A percentile compares a stretch with the other conserved stretches of the same genome.
Conservation (phyloP, 1,139 yeast genomes). For the Eremothecium coryli region DNA sequence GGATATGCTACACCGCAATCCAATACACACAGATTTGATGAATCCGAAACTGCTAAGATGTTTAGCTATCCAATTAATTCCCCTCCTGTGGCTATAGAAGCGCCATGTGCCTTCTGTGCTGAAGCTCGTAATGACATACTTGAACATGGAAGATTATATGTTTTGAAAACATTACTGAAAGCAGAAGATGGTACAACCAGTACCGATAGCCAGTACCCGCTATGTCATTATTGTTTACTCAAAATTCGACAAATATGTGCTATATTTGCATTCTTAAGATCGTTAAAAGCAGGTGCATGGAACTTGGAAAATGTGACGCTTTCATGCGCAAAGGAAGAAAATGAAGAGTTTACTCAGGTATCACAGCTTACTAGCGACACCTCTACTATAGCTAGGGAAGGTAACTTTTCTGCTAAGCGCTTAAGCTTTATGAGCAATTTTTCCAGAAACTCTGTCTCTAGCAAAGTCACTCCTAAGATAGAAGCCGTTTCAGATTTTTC, state of each 20-base stretch:
- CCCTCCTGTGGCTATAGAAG: slow-evolving; percentile 65
- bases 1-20: slow-evolving; percentile 18
- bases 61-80: slow-evolving; percentile 37
- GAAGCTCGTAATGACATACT: slow-evolving; percentile 60
- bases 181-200: slow-evolving; percentile 26
- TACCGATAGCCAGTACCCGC: slow-evolving; percentile 45
- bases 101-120: slow-evolving; percentile 76
- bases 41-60: slow-evolving; percentile 26
- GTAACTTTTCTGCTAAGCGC: slow-evolving; percentile 13
- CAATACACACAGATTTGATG: slow-evolving; percentile 10
- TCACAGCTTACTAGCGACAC: slow-evolving; percentile 6
- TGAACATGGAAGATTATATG: slow-evolving; percentile 70
- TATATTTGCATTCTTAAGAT: slow-evolving; percentile 61
- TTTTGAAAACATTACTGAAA: slow-evolving; percentile 38
- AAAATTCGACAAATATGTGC: slow-evolving; percentile 76
- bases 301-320: slow-evolving; percentile 35
- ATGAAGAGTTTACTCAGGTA: slow-evolving; percentile 12
- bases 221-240: slow-evolving; percentile 75
- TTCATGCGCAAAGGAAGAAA: slow-evolving; percentile 14
- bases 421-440: slow-evolving; percentile 23
- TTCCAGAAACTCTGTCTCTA: slow-evolving; percentile 10
- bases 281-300: slow-evolving; percentile 48
- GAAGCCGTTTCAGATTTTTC: slow-evolving; percentile 12
- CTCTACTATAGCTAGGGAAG: slow-evolving; percentile 10
- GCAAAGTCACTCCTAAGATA: slow-evolving; percentile 9